Evolutionary conservation across 1,139 yeast species (phyloP).

Genomic region (Blastobotrys ciferrii): DNA sequence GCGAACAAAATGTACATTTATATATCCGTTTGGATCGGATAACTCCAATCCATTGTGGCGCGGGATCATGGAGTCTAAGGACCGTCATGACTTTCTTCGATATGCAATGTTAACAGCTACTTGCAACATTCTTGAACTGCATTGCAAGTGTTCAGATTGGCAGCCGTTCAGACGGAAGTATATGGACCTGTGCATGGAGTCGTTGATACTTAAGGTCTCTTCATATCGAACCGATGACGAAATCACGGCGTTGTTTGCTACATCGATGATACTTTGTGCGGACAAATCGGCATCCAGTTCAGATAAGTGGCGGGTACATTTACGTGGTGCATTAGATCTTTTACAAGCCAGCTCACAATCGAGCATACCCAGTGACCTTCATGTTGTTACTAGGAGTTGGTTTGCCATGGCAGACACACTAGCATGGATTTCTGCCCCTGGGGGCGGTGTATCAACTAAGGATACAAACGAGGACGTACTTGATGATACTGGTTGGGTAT

Average conservation of each 20-base stretch:
- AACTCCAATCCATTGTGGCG: constrained; percentile 21
- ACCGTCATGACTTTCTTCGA: constrained; percentile 17
- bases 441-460: constrained; percentile 21
- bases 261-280: constrained; percentile 30
- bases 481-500: constrained; percentile 19
- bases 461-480: constrained; percentile 8
- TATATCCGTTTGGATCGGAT: constrained; percentile 21
- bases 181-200: constrained; percentile 24
- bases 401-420: constrained; percentile 23
- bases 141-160: constrained; percentile 25
- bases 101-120: constrained; percentile 19
- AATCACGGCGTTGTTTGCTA: constrained; percentile 21
- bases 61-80: constrained; percentile 14
- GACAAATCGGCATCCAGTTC: constrained; percentile 30
- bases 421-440: constrained; percentile 26
- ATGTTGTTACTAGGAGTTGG: constrained; percentile 21
- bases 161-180: constrained; percentile 21
- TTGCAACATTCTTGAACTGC: constrained; percentile 17
- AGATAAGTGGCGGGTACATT: constrained; percentile 32
- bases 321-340: constrained; percentile 29
- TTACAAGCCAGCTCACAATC: constrained; percentile 15
- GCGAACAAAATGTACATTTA: constrained; percentile 21
- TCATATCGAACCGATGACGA: constrained; percentile 17
- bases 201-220: constrained; percentile 19
- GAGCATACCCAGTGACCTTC: constrained; percentile 15